Conservation (phyloP, 208 protist species). For the Wallacemonas sp. region DNA sequence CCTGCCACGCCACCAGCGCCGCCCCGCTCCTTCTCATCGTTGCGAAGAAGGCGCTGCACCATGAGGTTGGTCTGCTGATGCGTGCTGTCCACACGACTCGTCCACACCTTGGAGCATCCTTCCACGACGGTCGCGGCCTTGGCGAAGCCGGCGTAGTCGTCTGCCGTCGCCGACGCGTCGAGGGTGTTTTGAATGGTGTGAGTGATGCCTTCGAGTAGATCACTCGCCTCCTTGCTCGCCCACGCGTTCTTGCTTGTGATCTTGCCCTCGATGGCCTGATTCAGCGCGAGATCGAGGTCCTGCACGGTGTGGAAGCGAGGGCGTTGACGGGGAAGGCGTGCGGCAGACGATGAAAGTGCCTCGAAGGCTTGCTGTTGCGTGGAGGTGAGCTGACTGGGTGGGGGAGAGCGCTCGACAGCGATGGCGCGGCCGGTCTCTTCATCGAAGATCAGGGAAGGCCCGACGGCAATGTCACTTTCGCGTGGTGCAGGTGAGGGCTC, state of each 20-base stretch:
- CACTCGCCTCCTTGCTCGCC: conserved; percentile 84
- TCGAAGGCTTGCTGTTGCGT: conserved; percentile 10
- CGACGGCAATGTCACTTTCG: conserved; percentile 29
- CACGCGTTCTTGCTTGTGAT: conserved; percentile 92
- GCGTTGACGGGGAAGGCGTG: conserved; percentile 52
- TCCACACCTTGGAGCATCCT: conserved; percentile 93
- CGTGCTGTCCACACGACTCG: conserved; percentile 90
- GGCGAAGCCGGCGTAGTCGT: conserved; percentile 87
- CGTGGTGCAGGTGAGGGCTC: conserved; percentile 13
- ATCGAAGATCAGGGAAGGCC: conserved; percentile 61
- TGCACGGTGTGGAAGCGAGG: conserved; percentile 85
- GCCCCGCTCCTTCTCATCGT: conserved; percentile 41
- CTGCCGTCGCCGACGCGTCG: conserved; percentile 40
- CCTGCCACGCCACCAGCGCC: conserved; percentile 21
- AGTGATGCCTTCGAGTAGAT: conserved; percentile 87
- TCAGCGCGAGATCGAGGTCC: conserved; percentile 83
- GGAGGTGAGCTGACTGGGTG: conserved; percentile 37
- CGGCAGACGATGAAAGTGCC: conserved; percentile 1
- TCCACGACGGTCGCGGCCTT: conserved; percentile 92
- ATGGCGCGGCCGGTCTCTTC: conserved; percentile 29
- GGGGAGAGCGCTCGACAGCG: conserved; percentile 27
- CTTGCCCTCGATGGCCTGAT: conserved; percentile 88
- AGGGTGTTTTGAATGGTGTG: conserved; percentile 87
- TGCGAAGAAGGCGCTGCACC: conserved; percentile 83
- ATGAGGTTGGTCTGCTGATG: conserved; percentile 87